These are phyloP conservation scores for Monascus ruber DNA, from an alignment of 2,329 filamentous ascomycete species.

Conservation along the genomic window DNA sequence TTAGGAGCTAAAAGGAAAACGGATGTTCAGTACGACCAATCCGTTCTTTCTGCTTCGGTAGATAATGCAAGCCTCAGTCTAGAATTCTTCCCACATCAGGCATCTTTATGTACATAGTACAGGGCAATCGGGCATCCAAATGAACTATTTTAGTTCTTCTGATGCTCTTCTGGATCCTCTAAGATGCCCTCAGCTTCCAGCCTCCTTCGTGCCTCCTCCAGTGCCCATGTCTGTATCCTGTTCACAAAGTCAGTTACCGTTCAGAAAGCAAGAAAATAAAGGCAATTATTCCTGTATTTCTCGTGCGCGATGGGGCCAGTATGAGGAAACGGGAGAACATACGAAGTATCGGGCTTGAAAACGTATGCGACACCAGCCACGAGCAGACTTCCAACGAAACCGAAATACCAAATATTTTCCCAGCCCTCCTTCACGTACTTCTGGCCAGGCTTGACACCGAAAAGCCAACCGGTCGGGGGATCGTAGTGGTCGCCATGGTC, in stretches of 20 bases:
- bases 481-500: conserved; percentile 73
- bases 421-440: conserved; percentile 94
- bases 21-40: conserved; percentile 23
- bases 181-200: conserved; percentile 93
- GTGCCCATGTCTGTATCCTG: conserved; percentile 98
- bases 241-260: conserved; percentile 10
- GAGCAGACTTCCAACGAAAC: conserved; percentile 67
- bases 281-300: neutral
- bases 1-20: conserved; percentile 21
- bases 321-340: conserved; percentile 37
- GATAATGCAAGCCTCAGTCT: conserved; percentile 18
- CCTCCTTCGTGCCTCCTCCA: conserved; percentile 89
- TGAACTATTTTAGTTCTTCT: conserved; percentile 38
- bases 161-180: conserved; percentile 55
- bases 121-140: conserved; percentile 12
- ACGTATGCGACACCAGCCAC: conserved; percentile 71
- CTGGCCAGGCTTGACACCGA: conserved; percentile 86
- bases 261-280: neutral
- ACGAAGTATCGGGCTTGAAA: conserved; percentile 99
- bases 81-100: conserved; percentile 18
- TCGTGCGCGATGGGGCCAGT: neutral
- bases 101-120: conserved; percentile 34
- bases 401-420: conserved; percentile 78
- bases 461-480: conserved; percentile 82
- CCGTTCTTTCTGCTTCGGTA: conserved; percentile 18